These are phyloP conservation scores for Xylaria palmicola DNA, from an alignment of 495 filamentous ascomycete genomes.

Conservation along the genomic window DNA sequence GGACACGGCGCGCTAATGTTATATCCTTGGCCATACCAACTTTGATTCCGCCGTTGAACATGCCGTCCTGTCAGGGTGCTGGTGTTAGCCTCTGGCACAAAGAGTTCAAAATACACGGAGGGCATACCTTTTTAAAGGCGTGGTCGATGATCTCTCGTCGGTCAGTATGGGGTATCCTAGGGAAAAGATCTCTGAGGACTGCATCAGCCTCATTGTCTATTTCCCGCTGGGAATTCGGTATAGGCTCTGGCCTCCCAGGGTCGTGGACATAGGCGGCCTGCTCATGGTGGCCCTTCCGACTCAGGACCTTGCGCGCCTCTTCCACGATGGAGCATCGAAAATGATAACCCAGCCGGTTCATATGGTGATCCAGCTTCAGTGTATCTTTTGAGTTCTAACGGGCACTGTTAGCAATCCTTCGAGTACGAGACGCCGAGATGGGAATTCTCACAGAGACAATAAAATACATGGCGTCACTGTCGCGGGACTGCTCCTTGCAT, in stretches of 20 bases:
- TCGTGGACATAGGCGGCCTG: conserved; percentile 15
- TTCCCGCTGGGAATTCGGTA: conserved; percentile 57
- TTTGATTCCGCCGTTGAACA: conserved; percentile 23
- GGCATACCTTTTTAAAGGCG: conserved; percentile 76
- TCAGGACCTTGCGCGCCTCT: conserved; percentile 39
- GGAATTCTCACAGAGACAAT: conserved; percentile 69
- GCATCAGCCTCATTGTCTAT: conserved; percentile 72
- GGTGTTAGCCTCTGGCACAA: conserved; percentile 2
- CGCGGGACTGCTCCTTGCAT: conserved; percentile 79
- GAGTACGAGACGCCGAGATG: neutral
- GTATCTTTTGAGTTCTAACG: conserved; percentile 22
- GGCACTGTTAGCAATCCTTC: conserved; percentile 6
- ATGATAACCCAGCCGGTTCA: conserved; percentile 81
- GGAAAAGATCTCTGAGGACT: conserved; percentile 79
- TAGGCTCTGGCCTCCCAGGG: conserved; percentile 45
- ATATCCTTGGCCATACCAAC: conserved; percentile 71
- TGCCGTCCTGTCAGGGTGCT: conserved; percentile 23
- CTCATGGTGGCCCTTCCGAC: conserved; percentile 18
- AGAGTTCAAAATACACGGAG: neutral
- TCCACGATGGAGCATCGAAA: conserved; percentile 55
- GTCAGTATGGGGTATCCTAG: conserved; percentile 78
- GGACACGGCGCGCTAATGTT: conserved; percentile 69
- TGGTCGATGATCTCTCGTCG: conserved; percentile 73
- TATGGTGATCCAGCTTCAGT: conserved; percentile 45
- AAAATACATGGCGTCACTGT: conserved; percentile 64